Conservation (phyloP, 768 basidiomycete genomes). For the Russula foetens region DNA sequence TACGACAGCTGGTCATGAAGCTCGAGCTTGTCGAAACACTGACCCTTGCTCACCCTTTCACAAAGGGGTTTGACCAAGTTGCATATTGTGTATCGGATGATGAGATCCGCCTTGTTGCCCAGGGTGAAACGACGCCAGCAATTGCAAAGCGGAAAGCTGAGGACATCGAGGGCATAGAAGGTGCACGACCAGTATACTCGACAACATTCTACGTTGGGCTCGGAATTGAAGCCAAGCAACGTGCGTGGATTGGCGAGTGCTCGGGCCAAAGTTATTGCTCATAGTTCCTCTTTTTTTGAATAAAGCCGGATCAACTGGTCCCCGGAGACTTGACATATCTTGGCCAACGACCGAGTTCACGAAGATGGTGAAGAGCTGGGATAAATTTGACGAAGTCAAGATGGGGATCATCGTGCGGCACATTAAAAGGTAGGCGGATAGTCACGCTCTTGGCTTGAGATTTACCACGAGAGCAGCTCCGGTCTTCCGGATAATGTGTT, state of each 20-base stretch:
- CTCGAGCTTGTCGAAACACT: constrained; percentile 93
- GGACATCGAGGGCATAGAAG: constrained; percentile 70
- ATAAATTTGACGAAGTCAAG: constrained; percentile 80
- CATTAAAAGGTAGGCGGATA: constrained; percentile 63
- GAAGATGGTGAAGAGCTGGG: constrained; percentile 92
- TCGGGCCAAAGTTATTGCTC: constrained; percentile 9
- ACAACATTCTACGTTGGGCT: constrained; percentile 98
- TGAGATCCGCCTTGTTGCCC: constrained; percentile 81
- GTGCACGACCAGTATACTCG: constrained; percentile 75
- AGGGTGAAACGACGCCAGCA: constrained; percentile 74
- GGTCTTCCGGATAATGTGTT: constrained; percentile 76
- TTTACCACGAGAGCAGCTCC: constrained; percentile 38
- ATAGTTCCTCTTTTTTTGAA: constrained; percentile 3
- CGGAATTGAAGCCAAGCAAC: constrained; percentile 81
- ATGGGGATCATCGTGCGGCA: constrained; percentile 96
- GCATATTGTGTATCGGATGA: constrained; percentile 78
- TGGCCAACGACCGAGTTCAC: constrained; percentile 95
- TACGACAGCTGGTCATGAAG: constrained; percentile 96
- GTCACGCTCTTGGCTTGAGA: neutral
- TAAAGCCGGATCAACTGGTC: constrained; percentile 67
- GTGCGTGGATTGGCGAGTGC: constrained; percentile 40
- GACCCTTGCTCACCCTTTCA: constrained; percentile 87
- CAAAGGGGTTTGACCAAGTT: constrained; percentile 87
- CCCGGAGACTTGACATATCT: constrained; percentile 87
- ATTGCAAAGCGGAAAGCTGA: constrained; percentile 67